These are phyloP conservation scores for Leccinum pellstonianum DNA, from an alignment of 768 basidiomycete genomes.

Conservation along the genomic window DNA sequence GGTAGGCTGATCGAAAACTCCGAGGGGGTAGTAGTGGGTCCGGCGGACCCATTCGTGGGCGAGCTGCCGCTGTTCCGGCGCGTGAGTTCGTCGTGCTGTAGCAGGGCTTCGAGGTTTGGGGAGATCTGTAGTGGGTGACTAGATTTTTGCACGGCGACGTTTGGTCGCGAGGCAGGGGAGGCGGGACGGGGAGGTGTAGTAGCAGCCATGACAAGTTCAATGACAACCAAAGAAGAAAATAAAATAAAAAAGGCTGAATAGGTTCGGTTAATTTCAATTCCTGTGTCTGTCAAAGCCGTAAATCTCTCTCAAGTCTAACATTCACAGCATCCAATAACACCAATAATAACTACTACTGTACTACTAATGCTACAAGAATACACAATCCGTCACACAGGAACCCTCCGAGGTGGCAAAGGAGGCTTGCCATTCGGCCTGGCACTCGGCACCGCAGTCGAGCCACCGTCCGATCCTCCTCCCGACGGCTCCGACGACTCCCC, in stretches of 20 bases:
- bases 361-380: background rate
- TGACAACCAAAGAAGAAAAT: background rate
- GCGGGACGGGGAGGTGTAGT: slow-evolving; percentile 23
- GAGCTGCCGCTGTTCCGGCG: slow-evolving; percentile 32
- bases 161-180: slow-evolving; percentile 11
- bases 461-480: slow-evolving; percentile 2
- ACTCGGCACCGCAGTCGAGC: slow-evolving; percentile 4
- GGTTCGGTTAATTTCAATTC: slow-evolving; percentile 16
- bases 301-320: too few species aligned
- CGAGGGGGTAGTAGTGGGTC: slow-evolving; percentile 1
- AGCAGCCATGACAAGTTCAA: slow-evolving; percentile 18
- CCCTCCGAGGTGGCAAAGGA: slow-evolving; percentile 37
- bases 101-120: slow-evolving; percentile 56
- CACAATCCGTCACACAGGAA: slow-evolving; percentile 8
- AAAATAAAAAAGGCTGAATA: background rate
- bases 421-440: slow-evolving; percentile 22
- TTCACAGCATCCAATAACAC: too few species aligned
- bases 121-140: slow-evolving; percentile 47
- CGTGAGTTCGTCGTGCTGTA: slow-evolving; percentile 56
- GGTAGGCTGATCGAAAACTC: slow-evolving; percentile 31
- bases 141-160: slow-evolving; percentile 2
- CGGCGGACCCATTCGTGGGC: slow-evolving; percentile 16
- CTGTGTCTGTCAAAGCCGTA: too few species aligned
- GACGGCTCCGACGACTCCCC: slow-evolving; percentile 6
- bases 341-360: too few species aligned